phyloP scores from a whole-genome alignment of 192 early-diverging fungal species.

The Coemansia furcata region DNA sequence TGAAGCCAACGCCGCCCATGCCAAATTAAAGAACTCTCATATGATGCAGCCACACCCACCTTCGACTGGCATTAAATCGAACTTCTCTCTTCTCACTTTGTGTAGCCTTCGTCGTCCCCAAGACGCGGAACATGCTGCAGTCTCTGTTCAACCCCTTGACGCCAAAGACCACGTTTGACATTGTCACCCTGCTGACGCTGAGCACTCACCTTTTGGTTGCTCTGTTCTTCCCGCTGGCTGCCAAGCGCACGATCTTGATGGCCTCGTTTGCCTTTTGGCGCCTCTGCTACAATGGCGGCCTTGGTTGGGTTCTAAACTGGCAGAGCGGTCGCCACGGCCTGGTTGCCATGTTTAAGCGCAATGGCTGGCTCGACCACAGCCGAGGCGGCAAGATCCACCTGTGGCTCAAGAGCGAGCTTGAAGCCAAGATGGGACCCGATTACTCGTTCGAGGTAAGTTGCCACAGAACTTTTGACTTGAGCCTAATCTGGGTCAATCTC shows the following conservation, averaged over 20 bases:
- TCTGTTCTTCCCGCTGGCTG: constrained; percentile 58
- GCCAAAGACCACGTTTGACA: constrained; percentile 75
- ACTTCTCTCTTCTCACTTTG: neutral
- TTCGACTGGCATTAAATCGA: neutral
- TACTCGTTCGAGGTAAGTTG: constrained; percentile 68
- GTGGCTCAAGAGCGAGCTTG: constrained; percentile 68
- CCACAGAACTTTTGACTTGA: neutral
- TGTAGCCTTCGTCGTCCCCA: constrained; percentile 63
- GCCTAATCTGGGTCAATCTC: constrained; percentile 6
- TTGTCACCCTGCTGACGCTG: constrained; percentile 64
- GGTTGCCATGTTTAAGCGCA: constrained; percentile 67
- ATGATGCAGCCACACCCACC: neutral
- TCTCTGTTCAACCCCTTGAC: constrained; percentile 68
- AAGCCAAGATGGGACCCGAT: constrained; percentile 75
- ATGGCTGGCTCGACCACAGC: constrained; percentile 63
- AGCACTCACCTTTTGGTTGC: constrained; percentile 64
- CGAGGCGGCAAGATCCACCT: constrained; percentile 55
- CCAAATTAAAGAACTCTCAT: neutral
- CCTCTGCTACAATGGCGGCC: constrained; percentile 78
- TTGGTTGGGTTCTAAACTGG: constrained; percentile 77
- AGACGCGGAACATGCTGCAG: constrained; percentile 71
- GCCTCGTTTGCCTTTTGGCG: constrained; percentile 85
- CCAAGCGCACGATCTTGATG: constrained; percentile 64
- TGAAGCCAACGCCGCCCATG: too few relatives aligned
- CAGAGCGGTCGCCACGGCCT: constrained; percentile 76